phyloP scores from a whole-genome alignment of 2,329 filamentous ascomycete genomes.

The Endoconidiophora laricicola region DNA sequence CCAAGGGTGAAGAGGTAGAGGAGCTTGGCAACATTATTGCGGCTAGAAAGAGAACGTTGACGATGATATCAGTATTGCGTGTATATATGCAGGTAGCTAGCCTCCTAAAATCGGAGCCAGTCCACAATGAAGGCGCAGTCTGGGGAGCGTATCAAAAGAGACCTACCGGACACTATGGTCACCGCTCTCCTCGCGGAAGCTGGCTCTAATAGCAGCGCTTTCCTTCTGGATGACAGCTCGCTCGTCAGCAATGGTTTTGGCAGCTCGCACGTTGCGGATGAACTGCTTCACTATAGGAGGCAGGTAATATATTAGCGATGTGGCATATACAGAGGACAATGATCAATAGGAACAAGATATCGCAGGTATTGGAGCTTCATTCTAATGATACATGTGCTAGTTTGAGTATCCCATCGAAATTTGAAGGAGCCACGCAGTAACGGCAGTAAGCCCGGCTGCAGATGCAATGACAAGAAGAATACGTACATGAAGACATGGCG shows the following conservation, averaged over 20 bases:
- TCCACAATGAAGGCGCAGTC: not conserved
- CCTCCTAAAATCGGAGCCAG: not conserved
- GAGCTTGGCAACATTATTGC: conserved; percentile 97
- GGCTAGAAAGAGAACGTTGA: conserved; percentile 33
- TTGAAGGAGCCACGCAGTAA: not conserved
- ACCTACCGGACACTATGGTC: conserved; percentile 73
- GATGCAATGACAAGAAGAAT: not conserved
- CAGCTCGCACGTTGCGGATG: conserved; percentile 95
- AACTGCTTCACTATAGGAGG: conserved; percentile 77
- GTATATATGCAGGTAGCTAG: not conserved
- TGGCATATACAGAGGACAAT: conserved; percentile 8
- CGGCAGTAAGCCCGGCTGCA: not conserved
- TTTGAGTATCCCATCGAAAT: not conserved
- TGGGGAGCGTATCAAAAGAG: not conserved
- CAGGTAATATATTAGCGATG: no score
- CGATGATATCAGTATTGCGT: no score
- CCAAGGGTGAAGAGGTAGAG: conserved; percentile 96
- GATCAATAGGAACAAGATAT: not conserved
- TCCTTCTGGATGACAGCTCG: conserved; percentile 97
- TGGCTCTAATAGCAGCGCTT: conserved; percentile 91
- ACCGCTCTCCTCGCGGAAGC: conserved; percentile 91
- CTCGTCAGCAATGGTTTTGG: conserved; percentile 98
- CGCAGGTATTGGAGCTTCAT: not conserved
- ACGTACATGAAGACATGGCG: conserved; percentile 14
- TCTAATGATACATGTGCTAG: no score